Conservation (phyloP, 2,329 filamentous ascomycete genomes). For the Neonectria sp. region DNA sequence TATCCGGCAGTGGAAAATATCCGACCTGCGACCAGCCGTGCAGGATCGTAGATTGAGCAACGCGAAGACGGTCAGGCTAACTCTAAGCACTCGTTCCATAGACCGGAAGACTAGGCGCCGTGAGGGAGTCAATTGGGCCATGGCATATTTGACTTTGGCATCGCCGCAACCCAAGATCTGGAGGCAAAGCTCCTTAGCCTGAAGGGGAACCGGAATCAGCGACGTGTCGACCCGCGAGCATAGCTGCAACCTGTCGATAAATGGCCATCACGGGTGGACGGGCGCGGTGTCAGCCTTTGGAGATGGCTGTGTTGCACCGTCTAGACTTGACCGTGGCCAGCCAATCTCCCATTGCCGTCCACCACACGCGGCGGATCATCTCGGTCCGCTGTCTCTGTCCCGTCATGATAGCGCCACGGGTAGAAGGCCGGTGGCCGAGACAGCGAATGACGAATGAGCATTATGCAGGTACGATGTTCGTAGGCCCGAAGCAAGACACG, state of each 20-base stretch:
- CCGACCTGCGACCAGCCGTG: constrained; percentile 36
- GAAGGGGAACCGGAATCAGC: constrained; percentile 17
- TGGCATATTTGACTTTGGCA: not conserved
- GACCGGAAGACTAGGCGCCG: constrained; percentile 7
- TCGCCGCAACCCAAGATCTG: constrained; percentile 14
- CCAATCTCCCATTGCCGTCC: constrained; percentile 17
- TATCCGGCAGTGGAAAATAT: constrained; percentile 34
- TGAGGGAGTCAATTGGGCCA: constrained; percentile 18
- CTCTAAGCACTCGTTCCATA: constrained; percentile 13
- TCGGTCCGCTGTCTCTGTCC: constrained; percentile 14
- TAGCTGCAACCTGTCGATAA: constrained; percentile 28
- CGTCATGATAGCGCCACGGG: constrained; percentile 15
- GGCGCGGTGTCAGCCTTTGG: constrained; percentile 16
- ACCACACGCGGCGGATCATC: constrained; percentile 13
- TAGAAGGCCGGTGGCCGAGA: not conserved
- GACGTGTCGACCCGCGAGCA: constrained; percentile 19
- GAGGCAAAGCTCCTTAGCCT: constrained; percentile 16
- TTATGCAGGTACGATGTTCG: not conserved
- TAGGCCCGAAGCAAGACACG: not conserved
- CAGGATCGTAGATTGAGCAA: constrained; percentile 38
- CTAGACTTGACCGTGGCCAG: constrained; percentile 12
- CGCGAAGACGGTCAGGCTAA: constrained; percentile 9
- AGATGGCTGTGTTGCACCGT: constrained; percentile 31
- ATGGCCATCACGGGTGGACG: constrained; percentile 18
- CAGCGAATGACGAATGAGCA: constrained; percentile 8